A percentile compares a stretch with the other conserved stretches of the same genome.
Conservation (phyloP, 768 basidiomycete genomes). For the Myochromella boudieri region DNA sequence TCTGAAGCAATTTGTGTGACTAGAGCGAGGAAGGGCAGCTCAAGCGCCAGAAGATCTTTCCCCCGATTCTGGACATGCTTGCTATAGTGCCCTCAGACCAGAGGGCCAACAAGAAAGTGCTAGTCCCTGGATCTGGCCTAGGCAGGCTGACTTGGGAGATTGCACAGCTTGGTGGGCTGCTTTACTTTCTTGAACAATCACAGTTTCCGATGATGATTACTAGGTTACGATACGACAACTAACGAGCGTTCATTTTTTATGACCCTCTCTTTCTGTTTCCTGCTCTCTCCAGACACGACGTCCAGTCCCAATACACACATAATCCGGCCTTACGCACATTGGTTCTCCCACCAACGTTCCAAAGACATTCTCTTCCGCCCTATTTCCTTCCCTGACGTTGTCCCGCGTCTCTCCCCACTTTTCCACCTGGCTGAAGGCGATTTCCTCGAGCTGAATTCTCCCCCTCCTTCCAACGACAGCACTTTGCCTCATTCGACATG, state of each 20-base stretch:
- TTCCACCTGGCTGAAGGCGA: constrained; percentile 55
- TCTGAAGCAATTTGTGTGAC: constrained; percentile 70
- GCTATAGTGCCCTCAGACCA: constrained; percentile 23
- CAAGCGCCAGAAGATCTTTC: constrained; percentile 55
- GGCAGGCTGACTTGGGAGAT: constrained; percentile 71
- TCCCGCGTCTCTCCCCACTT: constrained; percentile 46
- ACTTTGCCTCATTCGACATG: too few relatives aligned
- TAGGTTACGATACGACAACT: constrained; percentile 57
- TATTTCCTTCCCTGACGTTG: constrained; percentile 58
- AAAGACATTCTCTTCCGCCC: constrained; percentile 48
- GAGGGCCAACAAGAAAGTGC: constrained; percentile 40
- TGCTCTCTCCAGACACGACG: constrained; percentile 50
- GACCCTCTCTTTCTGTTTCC: constrained; percentile 58
- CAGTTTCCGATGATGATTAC: constrained; percentile 8
- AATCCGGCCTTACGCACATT: constrained; percentile 61
- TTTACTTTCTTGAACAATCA: not conserved
- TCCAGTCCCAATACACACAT: constrained; percentile 42
- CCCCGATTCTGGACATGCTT: constrained; percentile 54
- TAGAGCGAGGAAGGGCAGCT: constrained; percentile 58
- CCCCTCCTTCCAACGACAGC: constrained; percentile 19
- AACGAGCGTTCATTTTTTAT: constrained; percentile 68
- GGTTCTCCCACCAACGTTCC: constrained; percentile 68
- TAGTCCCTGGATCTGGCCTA: constrained; percentile 66
- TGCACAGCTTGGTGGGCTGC: constrained; percentile 48
- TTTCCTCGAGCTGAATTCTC: constrained; percentile 47